Base-by-base conservation (phyloP, 495 filamentous ascomycete species). In the Talaromyces borbonicus region DNA sequence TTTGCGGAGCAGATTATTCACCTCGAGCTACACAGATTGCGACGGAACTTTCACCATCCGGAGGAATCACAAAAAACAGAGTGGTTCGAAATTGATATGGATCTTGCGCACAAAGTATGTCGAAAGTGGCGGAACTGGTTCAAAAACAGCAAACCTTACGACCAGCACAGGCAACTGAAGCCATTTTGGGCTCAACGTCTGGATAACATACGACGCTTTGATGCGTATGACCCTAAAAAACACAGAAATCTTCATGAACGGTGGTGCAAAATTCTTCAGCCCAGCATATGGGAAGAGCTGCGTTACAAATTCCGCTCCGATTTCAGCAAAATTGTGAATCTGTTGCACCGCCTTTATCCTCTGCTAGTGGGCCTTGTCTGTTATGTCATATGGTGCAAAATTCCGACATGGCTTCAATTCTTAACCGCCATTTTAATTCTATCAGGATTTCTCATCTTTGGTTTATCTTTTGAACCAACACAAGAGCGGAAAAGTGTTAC, bases 71-170 rank as follows among this genome's bases (percentile, higher is more conserved):
- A 11, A 23, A 23, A 23, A 15, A 36, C 19, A 7, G 43, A 46
- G 36, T 46, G 43, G 43, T 46, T 46, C 25, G 8, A 46, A 9
- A 36, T 36, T 4, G 30, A 35, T 1, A 16, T 9, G 7, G 14
- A 46, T 4, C 11, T 35, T 22, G 43, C 43, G 3, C 14, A 35
- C 12, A 5, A 9, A 36, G 30, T 46, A 6, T 22, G 29, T 16
- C 27, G n/a, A 8, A 46, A 46, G 36, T 46, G 43, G 43, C 15
- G 29, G 16, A 33, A 23, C 2, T 46, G 43, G 43, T 7, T 46
- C n/a, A 26, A 12, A 0, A 8, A 46, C 1, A 24, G 29, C 8
- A 8, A 36, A 15, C 43, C 43, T 23, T 46, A 46, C 14, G 22
- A 36, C n/a, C 24, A 46, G 20, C 24, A 35, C 3, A 18, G 26